Conservation (phyloP, 225 moss, liverwort and hornwort genomes). For the Takakia lepidozioides region DNA sequence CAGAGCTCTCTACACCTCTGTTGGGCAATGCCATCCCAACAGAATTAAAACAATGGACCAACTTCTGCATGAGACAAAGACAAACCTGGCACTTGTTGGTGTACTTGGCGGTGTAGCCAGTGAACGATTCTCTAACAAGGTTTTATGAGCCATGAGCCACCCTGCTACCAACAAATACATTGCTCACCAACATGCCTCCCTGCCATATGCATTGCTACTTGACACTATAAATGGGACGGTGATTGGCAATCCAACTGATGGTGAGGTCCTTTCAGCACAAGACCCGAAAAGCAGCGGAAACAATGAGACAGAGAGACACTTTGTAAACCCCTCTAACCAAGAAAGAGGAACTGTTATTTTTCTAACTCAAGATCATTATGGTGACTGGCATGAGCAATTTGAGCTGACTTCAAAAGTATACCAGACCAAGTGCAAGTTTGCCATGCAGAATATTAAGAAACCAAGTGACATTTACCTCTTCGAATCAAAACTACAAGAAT, state of each 20-base stretch:
- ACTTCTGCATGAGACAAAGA: background rate
- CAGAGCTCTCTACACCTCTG: too few relatives aligned
- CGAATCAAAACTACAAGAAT: too few relatives aligned
- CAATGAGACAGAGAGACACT: background rate
- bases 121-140: conserved; percentile 42
- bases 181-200: too few relatives aligned
- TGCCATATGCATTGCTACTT: too few relatives aligned
- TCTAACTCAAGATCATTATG: too few relatives aligned
- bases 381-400: too few relatives aligned
- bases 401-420: too few relatives aligned
- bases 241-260: background rate
- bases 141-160: conserved; percentile 77
- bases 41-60: background rate
- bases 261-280: background rate
- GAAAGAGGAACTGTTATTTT: too few relatives aligned
- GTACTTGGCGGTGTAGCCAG: conserved; percentile 69
- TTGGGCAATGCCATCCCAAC: background rate
- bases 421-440: too few relatives aligned
- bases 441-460: too few relatives aligned
- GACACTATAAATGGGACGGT: background rate
- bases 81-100: conserved; percentile 68
- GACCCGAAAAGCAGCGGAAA: background rate
- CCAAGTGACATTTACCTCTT: too few relatives aligned
- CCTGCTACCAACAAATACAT: conserved; percentile 86
- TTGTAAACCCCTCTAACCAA: too few relatives aligned